Evolutionary conservation across 345 rosid species (phyloP), one percentile per base, ranked within the genome.

Genomic region (Pistacia atlantica): DNA sequence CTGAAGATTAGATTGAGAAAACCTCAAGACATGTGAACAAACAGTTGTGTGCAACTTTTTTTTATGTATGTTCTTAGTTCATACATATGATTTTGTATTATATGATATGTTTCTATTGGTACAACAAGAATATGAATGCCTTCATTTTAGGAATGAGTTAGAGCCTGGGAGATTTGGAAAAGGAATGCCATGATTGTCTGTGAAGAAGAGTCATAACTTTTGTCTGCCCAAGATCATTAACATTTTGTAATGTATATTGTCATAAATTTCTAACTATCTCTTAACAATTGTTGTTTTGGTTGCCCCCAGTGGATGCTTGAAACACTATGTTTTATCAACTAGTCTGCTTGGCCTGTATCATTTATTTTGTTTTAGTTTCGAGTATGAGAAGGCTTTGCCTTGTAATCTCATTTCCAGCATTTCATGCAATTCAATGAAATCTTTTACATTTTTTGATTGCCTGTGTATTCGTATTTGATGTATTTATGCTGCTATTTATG

Each of bases 1-100:
- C 95, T 63, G 92, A 86, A 82, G 90, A 86, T 52, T 95, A 98
- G 99, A 84, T 93, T 72, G 85, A 86, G 80, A 81, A 81, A 77
- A 92, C 92, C 74, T 88, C 97, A 33, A 77, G 76, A 45, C 89
- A 85, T 78, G 90, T 95, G 83, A 85, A 88, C 75, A 95, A 89
- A 87, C 72, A 92, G 69, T 84, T 95, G 68, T 81, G 73, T 71
- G 84, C 89, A 72, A 87, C 95, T 64, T 93, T 93, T 88, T 95
- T 98, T 72, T 85, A 88, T 75, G 99, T 95, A 90, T 65, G 91
- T 48, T 59, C 58, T 46, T 69, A 65, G 90, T 48, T 59, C 60
- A 46, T 67, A 54, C 16, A 69, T 48, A 52, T 70, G 67, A 51
- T 48, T 66, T 69, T 63, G 60, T 61, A 56, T 79, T 73, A 4